A percentile compares a stretch with the other conserved stretches of the same genome.
These are phyloP conservation scores for Globisporangium nunn DNA, from an alignment of 352 stramenopile genomes.

Conservation along the genomic window DNA sequence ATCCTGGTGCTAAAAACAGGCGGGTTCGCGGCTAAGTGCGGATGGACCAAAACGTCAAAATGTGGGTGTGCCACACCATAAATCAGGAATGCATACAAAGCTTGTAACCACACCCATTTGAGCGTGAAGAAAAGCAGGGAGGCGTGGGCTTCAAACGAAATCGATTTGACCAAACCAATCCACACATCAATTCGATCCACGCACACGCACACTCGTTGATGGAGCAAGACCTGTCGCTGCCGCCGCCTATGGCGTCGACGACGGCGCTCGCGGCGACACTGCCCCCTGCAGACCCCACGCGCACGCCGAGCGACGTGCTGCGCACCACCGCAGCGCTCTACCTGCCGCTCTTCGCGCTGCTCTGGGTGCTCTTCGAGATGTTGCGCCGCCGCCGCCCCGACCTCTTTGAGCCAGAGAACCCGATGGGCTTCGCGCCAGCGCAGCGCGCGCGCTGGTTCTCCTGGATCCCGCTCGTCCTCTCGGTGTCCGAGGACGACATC, in stretches of 20 bases:
- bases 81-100: no score
- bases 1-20: no score
- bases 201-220: no score
- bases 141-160: no score
- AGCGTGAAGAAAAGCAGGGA: no score
- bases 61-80: no score
- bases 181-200: no score
- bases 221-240: no score
- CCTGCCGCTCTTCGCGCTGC: slow-evolving; percentile 48
- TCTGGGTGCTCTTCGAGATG: slow-evolving; percentile 53
- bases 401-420: slow-evolving; percentile 45
- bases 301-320: slow-evolving; percentile 37
- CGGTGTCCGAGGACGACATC: slow-evolving; percentile 45
- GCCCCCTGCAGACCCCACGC: slow-evolving; percentile 12
- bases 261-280: not conserved
- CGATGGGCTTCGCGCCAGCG: slow-evolving; percentile 26
- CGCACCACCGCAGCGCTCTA: slow-evolving; percentile 56
- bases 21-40: no score
- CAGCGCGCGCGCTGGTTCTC: slow-evolving; percentile 27
- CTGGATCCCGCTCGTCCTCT: slow-evolving; percentile 63
- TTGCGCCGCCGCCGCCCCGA: slow-evolving; percentile 33
- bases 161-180: no score
- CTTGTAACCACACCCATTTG: no score
- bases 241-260: not conserved
- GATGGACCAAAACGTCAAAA: no score